Percentiles rank a stretch among this genome's conserved stretches.
Conservation (phyloP, 306 rosid genomes). For the Casuarina glauca region DNA sequence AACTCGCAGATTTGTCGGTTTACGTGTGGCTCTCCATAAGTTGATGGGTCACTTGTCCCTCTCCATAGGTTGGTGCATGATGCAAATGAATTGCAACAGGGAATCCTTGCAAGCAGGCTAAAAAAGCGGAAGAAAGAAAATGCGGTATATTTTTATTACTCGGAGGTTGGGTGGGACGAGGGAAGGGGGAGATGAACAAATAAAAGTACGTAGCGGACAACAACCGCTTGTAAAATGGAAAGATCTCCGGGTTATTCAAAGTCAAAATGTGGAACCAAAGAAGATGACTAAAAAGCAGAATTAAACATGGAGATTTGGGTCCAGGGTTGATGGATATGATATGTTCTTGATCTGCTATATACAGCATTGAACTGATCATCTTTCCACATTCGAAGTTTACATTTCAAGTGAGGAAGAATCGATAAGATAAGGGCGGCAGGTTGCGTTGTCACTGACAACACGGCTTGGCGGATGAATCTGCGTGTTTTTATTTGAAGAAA, state of each 20-base stretch:
- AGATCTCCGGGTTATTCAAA: neutral
- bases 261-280: neutral
- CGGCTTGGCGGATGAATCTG: constrained; percentile 1
- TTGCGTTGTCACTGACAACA: constrained; percentile 34
- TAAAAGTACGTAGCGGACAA: no score
- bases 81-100: neutral
- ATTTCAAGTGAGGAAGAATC: neutral
- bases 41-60: neutral
- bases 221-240: neutral
- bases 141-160: no score
- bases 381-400: neutral
- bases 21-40: neutral
- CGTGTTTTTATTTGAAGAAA: neutral
- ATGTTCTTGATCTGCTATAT: no score
- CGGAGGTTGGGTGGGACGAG: no score
- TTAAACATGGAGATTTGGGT: neutral
- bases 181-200: neutral
- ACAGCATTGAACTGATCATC: neutral
- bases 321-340: neutral
- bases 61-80: neutral
- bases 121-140: neutral
- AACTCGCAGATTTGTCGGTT: neutral
- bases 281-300: neutral
- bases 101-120: neutral
- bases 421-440: constrained; percentile 7